These are phyloP conservation scores for Monosporozyma aerobia DNA, from an alignment of 805 yeast genomes.

Conservation along the genomic window DNA sequence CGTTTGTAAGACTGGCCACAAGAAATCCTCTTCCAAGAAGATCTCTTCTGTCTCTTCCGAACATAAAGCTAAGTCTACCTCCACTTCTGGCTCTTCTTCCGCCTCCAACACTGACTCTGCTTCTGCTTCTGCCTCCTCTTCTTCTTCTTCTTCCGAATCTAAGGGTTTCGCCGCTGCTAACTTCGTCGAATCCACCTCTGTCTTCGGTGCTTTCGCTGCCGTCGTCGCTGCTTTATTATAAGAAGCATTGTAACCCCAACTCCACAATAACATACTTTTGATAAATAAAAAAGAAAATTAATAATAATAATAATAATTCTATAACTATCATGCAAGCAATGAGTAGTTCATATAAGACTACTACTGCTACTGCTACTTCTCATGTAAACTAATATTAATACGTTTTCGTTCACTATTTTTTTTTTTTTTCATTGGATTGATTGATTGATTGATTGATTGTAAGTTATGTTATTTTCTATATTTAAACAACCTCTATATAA, in stretches of 20 bases:
- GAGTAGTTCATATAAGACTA: background rate
- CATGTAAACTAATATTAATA: background rate
- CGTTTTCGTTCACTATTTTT: background rate
- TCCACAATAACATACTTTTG: no score
- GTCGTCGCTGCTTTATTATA: constrained; percentile 44
- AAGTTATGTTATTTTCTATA: background rate
- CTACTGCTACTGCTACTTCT: background rate
- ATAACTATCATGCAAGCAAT: background rate
- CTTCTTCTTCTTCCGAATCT: constrained; percentile 13
- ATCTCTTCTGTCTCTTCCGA: constrained; percentile 27
- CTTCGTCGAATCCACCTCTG: constrained; percentile 31
- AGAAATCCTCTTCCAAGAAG: constrained; percentile 36
- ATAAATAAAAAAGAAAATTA: background rate
- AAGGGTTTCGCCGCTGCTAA: constrained; percentile 30
- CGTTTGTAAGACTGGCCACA: constrained; percentile 58
- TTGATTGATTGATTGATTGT: background rate
- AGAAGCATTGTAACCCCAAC: background rate
- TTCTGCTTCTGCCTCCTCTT: constrained; percentile 8
- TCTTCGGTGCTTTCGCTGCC: constrained; percentile 43
- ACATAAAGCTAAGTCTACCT: constrained; percentile 5
- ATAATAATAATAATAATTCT: background rate
- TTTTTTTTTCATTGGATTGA: background rate
- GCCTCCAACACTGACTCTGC: constrained; percentile 4
- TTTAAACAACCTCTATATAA: background rate
- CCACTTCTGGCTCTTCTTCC: constrained; percentile 2